Conservation (phyloP, 148 eudicot genomes). For the Cornus florida region DNA sequence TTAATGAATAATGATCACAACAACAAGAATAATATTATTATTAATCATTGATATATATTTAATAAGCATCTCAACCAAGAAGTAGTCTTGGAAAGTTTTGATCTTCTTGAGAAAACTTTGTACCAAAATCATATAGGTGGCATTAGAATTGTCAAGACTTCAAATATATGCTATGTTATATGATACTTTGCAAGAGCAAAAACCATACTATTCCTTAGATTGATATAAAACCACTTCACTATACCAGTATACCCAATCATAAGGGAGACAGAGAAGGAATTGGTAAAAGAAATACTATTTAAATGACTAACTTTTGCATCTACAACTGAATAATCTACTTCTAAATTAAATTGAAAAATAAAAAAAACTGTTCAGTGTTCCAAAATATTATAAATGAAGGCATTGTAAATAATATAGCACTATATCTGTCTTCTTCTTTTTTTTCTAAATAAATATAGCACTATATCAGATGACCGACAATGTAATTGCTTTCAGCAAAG, state of each 20-base stretch:
- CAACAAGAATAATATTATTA: neutral
- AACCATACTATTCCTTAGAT: neutral
- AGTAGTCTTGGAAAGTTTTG: neutral
- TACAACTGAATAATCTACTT: neutral
- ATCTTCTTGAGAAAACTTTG: neutral
- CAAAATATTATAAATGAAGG: too few species aligned
- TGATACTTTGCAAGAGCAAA: neutral
- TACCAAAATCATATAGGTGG: neutral
- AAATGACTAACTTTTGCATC: neutral
- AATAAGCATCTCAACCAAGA: neutral
- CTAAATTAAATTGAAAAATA: neutral
- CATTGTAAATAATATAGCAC: neutral
- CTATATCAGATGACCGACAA: neutral
- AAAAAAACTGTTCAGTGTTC: neutral
- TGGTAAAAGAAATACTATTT: neutral
- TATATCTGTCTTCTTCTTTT: neutral
- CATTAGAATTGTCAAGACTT: neutral
- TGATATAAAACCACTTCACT: neutral
- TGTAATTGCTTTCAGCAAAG: slow-evolving; percentile 9
- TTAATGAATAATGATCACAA: neutral
- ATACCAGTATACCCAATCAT: neutral
- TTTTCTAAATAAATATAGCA: neutral
- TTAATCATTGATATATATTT: neutral
- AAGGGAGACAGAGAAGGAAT: neutral
- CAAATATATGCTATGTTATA: neutral